These are phyloP conservation scores for Ogataea hybrid DNA, from an alignment of 1,139 yeast species.

Conservation along the genomic window DNA sequence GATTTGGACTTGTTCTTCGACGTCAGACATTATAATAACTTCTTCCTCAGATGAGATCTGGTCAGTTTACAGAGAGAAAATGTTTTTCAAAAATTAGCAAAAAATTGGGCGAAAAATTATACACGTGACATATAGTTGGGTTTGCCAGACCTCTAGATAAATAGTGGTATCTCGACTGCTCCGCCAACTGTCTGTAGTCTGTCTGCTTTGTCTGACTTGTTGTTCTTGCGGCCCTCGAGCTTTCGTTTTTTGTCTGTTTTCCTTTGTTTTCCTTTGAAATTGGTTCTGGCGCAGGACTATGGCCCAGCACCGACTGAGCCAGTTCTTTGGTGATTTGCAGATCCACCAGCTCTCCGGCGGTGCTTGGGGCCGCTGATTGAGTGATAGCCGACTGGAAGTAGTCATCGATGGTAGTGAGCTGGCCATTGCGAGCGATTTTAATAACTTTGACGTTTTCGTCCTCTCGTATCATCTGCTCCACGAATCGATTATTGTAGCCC, in stretches of 20 bases:
- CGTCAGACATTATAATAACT: constrained; percentile 83
- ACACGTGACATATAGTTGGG: constrained; percentile 16
- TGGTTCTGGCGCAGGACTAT: constrained; percentile 11
- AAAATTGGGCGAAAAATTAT: constrained; percentile 1
- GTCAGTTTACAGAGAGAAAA: constrained; percentile 53
- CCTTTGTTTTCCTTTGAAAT: not conserved
- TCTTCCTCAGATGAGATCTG: constrained; percentile 81
- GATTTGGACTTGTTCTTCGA: constrained; percentile 79
- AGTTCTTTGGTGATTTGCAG: constrained; percentile 17
- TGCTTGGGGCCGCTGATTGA: not conserved
- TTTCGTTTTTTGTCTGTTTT: constrained; percentile 9
- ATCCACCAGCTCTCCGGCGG: constrained; percentile 7
- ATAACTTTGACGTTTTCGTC: constrained; percentile 32
- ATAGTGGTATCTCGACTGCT: constrained; percentile 42
- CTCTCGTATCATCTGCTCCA: constrained; percentile 32
- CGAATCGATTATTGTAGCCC: constrained; percentile 28
- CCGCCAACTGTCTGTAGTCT: constrained; percentile 38
- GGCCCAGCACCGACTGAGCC: constrained; percentile 25
- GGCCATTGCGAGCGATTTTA: constrained; percentile 27
- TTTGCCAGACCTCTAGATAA: constrained; percentile 24
- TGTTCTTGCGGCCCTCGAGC: constrained; percentile 7
- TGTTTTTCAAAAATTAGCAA: constrained; percentile 9
- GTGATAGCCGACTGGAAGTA: constrained; percentile 17
- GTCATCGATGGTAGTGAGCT: constrained; percentile 30
- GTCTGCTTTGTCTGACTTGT: constrained; percentile 21